Evolutionary conservation across 2,329 filamentous ascomycete genomes (phyloP), one percentile per base, ranked within the genome.

Genomic region (Hortaea sp.): DNA sequence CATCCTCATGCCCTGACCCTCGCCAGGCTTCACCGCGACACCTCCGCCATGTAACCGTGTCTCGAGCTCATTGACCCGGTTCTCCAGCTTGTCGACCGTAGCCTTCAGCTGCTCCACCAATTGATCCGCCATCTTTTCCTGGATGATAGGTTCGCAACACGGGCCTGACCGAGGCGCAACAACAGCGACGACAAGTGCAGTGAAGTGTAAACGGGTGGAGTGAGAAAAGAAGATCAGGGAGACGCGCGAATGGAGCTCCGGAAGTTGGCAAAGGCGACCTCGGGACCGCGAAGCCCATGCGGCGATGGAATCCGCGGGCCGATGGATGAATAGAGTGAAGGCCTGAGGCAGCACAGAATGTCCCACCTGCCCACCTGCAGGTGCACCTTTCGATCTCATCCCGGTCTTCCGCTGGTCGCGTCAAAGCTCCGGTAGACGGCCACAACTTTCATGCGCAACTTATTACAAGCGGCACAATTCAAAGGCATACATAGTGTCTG

Each of bases 41-140:
- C 30, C 45, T 12, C 62, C 55, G 47, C 68, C 67, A 38, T 68
- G 64, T 49, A 92, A 74, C 65, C 81, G 81, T 63, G 77, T 69
- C 70, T 98, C 92, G 57, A 98, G 79, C 64, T 86, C 78, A 69
- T 84, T 82, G 61, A 98, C 85, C 63, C 90, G 84, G 65, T 79
- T 74, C 72, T 97, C 88, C 60, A 98, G 83, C 71, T 80, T 79
- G 66, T 79, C 75, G 66, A 97, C 82, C 63, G 88, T 79, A 72
- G 83, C 79, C 73, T 89, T 88, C 63, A 97, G 80, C 70, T 83
- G 78, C 68, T 88, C 81, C 65, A 94, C 80, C 54, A 70, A 68
- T 66, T 88, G 13, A 7, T 49, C 42, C 35, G 49, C 38, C 49
- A 51, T 51, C 32, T 46, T 47, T 29, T 20, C 20, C 20, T 32